A percentile compares a stretch with the other conserved stretches of the same genome.
phyloP scores from a whole-genome alignment of 768 basidiomycete species.

The Rhizopogon salebrosus region DNA sequence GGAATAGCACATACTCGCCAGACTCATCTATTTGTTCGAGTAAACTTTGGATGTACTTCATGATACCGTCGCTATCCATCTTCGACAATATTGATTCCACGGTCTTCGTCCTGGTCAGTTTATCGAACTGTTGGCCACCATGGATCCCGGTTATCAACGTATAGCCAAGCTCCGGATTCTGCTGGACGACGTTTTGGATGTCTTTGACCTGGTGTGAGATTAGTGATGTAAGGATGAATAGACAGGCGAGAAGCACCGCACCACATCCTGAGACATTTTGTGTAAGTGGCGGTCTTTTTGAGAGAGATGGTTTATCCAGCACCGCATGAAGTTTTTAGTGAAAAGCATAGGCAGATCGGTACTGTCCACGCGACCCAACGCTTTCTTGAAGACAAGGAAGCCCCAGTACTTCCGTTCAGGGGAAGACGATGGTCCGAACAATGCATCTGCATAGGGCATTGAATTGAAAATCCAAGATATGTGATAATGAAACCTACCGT shows the following conservation, averaged over 20 bases:
- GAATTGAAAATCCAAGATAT: neutral
- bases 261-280: conserved; percentile 82
- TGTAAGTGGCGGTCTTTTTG: conserved; percentile 85
- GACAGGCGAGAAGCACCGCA: conserved; percentile 27
- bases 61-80: conserved; percentile 71
- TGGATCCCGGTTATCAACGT: conserved; percentile 80
- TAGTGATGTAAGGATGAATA: neutral
- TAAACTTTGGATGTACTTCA: conserved; percentile 70
- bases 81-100: conserved; percentile 77
- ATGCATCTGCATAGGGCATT: conserved; percentile 52
- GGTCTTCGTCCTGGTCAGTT: conserved; percentile 87
- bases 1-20: conserved; percentile 33
- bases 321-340: conserved; percentile 92
- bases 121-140: conserved; percentile 87
- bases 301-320: conserved; percentile 94
- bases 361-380: conserved; percentile 60
- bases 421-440: conserved; percentile 82
- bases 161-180: conserved; percentile 77
- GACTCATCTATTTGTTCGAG: conserved; percentile 52
- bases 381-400: conserved; percentile 85
- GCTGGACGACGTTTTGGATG: conserved; percentile 69
- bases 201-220: conserved; percentile 52
- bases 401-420: conserved; percentile 92
- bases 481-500: conserved; percentile 52
- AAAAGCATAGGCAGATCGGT: conserved; percentile 81